Base-by-base conservation (phyloP, 2,329 filamentous ascomycete genomes). In the Simplicillium sp. region DNA sequence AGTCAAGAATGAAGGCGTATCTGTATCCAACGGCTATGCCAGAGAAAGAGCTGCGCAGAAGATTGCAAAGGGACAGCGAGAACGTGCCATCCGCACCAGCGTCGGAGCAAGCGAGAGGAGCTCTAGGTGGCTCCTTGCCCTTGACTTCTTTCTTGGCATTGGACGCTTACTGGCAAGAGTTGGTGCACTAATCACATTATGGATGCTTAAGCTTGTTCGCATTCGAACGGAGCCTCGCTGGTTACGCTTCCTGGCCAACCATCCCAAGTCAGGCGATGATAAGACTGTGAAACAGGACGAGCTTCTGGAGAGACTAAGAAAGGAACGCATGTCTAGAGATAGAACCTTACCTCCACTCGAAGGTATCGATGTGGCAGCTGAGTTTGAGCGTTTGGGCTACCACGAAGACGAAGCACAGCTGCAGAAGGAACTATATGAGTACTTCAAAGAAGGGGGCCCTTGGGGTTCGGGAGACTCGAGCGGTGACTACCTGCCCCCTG, bases 381-480 rank as follows among this genome's bases (percentile, higher is more conserved):
- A 92, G 56, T 80, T 89, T 50, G 77, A 86, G 49, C 75, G 75
- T 40, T 70, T 78, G 37, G 41, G 58, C 7, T 49, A 50, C 11
- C 53, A 56, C 40, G 56, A 62, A 54, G 53, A 79, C 33, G 84
- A 92, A 50, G 73, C 75, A 20, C 75, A 77, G 32, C 67, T 96
- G 3, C 83, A 90, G 48, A 71, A 73, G 2, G 81, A 79, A 44
- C 65, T 96, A 2, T 97, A 96, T 57, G 69, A 70, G 25, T 92
- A 89, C 77, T 97, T 87, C 84, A 79, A 84, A 39, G 69, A 72
- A 40, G 87, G 87, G 15, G 87, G 86, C 7, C 85, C 85, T 66
- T 96, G 87, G 80, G 89, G 90, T 1, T 80, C 82, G 13, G 70
- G 81, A 28, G 90, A 97, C 56, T 70, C 71, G 5, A 95, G 86